Base-by-base conservation (phyloP, 2,329 filamentous ascomycete genomes). In the Aspergillus novofumigatus region DNA sequence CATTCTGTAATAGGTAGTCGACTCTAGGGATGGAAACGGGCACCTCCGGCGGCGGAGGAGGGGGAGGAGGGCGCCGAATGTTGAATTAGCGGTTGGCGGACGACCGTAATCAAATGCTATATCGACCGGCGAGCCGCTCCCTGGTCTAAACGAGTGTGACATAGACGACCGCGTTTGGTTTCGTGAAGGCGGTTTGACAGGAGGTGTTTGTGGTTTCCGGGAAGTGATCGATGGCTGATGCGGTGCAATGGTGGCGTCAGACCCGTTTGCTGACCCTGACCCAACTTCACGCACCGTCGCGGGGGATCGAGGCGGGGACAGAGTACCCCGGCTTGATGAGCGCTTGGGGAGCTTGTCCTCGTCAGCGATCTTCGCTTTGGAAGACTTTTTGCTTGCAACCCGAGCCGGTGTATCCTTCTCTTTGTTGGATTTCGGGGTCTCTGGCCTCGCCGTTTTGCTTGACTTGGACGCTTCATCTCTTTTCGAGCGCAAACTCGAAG, bases 1-100 rank as follows among this genome's bases (percentile, higher is more conserved):
- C 93, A 72, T 97, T 88, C 66, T 94, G 91, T 54, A 97, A 81
- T 20, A 97, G 80, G 70, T 97, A 97, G 71, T 97, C 93, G 20
- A 97, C 92, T 59, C 90, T 85, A 0, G 93, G 93, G 11, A 87
- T 82, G 44, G 91, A 86, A 47, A 87, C 80, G 38, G 83, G 80
- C 44, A 82, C 69, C 57, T 86, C 83, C 8, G 91, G 83, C 0
- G 89, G 86, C 1, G 91, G 88, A 2, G 89, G 92, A 0, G 92
- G 91, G 0, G 90, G 91, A 1, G 91, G 85, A 41, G 83, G 7
- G 71, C 69, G 2, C 71, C 71, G 45, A 67, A 76, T 8, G 64
- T 65, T 26, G 65, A 66, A 35, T 64, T 67, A 3, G 71, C 56
- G 8, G 67, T 65, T 5, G 70, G 64, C 32, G 69, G 69, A 23